phyloP scores from a whole-genome alignment of 345 rosid species.

The Geranium brycei region DNA sequence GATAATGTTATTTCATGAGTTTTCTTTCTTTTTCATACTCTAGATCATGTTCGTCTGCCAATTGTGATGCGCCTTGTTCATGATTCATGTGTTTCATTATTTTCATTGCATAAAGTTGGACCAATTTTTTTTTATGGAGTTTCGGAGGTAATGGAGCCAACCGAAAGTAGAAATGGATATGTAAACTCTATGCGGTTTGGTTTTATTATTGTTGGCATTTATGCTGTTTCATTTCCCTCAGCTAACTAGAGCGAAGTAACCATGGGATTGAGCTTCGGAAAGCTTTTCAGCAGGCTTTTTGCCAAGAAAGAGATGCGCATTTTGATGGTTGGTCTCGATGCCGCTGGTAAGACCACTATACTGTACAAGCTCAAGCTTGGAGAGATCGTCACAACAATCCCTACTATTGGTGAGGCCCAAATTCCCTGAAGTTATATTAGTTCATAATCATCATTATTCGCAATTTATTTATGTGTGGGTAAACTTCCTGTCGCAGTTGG shows the following conservation, averaged over 20 bases:
- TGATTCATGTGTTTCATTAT: not conserved
- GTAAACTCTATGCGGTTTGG: not conserved
- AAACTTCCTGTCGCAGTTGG: too few relatives aligned
- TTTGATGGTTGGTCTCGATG: constrained; percentile 85
- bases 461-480: too few relatives aligned
- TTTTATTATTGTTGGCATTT: not conserved
- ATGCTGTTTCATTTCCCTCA: not conserved
- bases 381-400: constrained; percentile 72
- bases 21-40: too few relatives aligned
- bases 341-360: constrained; percentile 79
- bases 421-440: not conserved
- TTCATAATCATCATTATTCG: not conserved
- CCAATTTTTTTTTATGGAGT: too few relatives aligned
- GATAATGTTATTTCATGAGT: not conserved
- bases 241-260: constrained; percentile 10
- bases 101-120: not conserved
- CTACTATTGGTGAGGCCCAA: constrained; percentile 51
- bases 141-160: not conserved
- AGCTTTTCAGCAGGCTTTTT: constrained; percentile 61
- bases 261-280: constrained; percentile 53
- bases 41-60: not conserved
- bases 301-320: constrained; percentile 76
- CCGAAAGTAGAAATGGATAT: not conserved
- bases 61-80: not conserved
- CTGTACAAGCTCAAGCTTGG: constrained; percentile 78